phyloP scores from a whole-genome alignment of 306 rosid species.

The Erythrophleum fordii region DNA sequence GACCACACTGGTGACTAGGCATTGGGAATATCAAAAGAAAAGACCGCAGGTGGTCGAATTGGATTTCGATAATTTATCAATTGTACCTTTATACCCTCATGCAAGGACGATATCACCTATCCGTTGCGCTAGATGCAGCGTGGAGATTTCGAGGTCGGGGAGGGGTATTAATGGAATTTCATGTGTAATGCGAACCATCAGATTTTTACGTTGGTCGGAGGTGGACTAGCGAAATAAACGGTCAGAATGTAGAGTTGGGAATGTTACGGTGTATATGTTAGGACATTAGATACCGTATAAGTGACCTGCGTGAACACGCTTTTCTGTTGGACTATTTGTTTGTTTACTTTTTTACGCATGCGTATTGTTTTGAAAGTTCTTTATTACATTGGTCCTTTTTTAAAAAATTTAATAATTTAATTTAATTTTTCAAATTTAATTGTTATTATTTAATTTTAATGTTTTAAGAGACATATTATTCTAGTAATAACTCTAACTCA shows the following conservation, averaged over 20 bases:
- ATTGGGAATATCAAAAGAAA: constrained; percentile 43
- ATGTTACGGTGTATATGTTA: background rate
- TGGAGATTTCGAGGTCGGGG: background rate
- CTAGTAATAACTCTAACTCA: no score
- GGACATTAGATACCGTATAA: background rate
- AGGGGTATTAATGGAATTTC: constrained; percentile 34
- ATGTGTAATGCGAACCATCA: background rate
- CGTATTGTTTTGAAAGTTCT: no score
- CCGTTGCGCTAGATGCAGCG: background rate
- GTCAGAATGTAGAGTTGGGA: background rate
- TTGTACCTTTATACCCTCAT: background rate
- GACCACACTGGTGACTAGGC: background rate
- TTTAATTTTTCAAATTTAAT: no score
- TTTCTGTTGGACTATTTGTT: background rate
- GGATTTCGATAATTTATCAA: background rate
- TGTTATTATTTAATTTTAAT: no score
- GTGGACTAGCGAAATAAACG: background rate
- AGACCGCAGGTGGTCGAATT: background rate
- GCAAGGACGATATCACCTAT: background rate
- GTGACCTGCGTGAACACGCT: background rate
- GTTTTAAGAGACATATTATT: no score
- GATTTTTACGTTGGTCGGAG: constrained; percentile 15
- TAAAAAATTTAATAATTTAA: no score
- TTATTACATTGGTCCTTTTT: no score
- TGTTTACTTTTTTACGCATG: no score